phyloP scores from a whole-genome alignment of 129 eudicot species.

The Centella asiatica region DNA sequence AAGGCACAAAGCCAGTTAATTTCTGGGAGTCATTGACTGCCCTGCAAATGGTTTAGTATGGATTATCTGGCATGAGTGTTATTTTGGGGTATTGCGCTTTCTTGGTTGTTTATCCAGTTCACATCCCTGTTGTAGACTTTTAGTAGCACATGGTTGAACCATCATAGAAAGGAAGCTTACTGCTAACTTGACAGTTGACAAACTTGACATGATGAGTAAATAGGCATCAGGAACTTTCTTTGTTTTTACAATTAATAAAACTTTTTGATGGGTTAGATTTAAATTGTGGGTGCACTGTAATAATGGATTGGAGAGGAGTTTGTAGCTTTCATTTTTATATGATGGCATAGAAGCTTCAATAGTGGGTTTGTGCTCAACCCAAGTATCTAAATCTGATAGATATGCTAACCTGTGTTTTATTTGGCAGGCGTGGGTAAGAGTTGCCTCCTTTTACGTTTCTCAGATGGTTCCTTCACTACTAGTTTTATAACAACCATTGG shows the following conservation, averaged over 20 bases:
- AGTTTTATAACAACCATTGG: slow-evolving; percentile 97
- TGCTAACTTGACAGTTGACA: neutral
- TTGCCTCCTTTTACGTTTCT: slow-evolving; percentile 97
- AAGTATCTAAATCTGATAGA: neutral
- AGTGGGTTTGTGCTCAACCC: neutral
- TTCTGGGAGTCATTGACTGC: no score
- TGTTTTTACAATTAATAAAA: neutral
- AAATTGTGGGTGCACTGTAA: neutral
- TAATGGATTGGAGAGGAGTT: neutral
- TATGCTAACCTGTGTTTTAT: neutral
- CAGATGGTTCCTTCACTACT: slow-evolving; percentile 98
- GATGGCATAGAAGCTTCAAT: no score
- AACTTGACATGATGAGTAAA: neutral
- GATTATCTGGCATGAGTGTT: no score
- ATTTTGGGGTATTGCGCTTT: no score
- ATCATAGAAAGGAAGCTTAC: no score
- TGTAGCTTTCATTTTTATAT: neutral
- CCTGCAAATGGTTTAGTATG: no score
- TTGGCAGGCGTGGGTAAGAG: slow-evolving; percentile 98
- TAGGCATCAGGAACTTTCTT: neutral
- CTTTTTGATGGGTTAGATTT: neutral
- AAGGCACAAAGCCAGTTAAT: no score
- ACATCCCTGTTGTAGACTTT: no score
- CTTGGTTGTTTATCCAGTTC: no score
- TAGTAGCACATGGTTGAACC: no score